phyloP scores from a whole-genome alignment of 495 filamentous ascomycete genomes.

The Talaromyces ruber region DNA sequence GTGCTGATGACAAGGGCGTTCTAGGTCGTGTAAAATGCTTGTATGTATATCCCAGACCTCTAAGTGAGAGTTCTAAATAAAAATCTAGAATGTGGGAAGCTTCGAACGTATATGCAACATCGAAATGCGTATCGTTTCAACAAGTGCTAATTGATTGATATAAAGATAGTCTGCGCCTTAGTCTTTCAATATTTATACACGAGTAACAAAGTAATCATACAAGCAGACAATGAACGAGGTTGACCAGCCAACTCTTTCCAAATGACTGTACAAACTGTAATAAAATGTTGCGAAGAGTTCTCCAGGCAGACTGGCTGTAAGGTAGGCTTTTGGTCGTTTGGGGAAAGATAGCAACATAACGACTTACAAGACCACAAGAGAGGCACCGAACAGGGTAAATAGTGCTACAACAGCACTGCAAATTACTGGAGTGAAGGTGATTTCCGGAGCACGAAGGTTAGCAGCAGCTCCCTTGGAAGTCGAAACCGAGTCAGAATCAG shows the following conservation, averaged over 20 bases:
- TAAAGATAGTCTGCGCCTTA: neutral
- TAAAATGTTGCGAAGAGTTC: no score
- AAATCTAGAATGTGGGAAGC: no score
- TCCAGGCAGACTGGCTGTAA: neutral
- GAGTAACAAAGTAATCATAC: neutral
- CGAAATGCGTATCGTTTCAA: neutral
- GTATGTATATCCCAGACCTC: no score
- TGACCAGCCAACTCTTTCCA: slow-evolving; percentile 1
- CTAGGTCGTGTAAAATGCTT: no score
- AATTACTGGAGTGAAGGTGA: slow-evolving; percentile 46
- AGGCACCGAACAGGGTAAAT: slow-evolving; percentile 57
- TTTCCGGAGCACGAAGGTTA: slow-evolving; percentile 27
- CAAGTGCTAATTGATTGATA: neutral
- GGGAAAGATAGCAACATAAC: neutral
- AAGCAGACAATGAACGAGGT: neutral
- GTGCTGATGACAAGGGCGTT: no score
- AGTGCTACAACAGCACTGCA: slow-evolving; percentile 44
- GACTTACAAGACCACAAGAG: slow-evolving; percentile 37
- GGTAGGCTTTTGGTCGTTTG: neutral
- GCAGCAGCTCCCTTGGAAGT: slow-evolving; percentile 37
- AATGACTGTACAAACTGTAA: neutral
- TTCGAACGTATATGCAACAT: neutral
- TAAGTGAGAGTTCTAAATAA: no score
- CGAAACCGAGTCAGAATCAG: slow-evolving; percentile 19
- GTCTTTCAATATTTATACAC: neutral